These are phyloP conservation scores for Cucurbitaria berberidis DNA, from an alignment of 2,329 filamentous ascomycete species.

Conservation along the genomic window DNA sequence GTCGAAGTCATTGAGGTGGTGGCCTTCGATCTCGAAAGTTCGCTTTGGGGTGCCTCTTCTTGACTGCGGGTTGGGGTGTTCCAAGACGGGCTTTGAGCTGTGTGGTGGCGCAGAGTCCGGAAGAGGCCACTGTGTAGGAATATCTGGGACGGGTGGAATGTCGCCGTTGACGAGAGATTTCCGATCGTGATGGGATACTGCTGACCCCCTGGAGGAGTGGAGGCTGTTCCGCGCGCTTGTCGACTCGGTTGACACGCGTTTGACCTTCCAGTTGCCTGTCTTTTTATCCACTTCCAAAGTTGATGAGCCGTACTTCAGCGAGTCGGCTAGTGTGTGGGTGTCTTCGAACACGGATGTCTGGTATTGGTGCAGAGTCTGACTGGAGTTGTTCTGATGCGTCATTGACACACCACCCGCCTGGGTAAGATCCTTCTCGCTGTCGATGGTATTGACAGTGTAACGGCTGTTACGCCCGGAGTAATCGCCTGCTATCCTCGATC, in stretches of 20 bases:
- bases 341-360: conserved; percentile 41
- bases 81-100: conserved; percentile 15
- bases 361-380: conserved; percentile 38
- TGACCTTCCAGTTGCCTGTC: conserved; percentile 43
- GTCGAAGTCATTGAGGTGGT: conserved; percentile 25
- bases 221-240: conserved; percentile 15
- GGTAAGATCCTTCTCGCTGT: conserved; percentile 32
- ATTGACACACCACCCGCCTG: conserved; percentile 14
- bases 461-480: conserved; percentile 30
- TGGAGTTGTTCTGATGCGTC: conserved; percentile 25
- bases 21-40: conserved; percentile 22
- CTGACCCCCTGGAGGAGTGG: conserved; percentile 18
- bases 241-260: conserved; percentile 30
- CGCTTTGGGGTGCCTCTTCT: conserved; percentile 12
- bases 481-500: conserved; percentile 58
- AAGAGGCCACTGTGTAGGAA: conserved; percentile 35
- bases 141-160: conserved; percentile 34
- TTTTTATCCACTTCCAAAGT: conserved; percentile 41
- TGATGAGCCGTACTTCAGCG: conserved; percentile 38
- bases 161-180: conserved; percentile 18
- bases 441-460: conserved; percentile 25
- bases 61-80: conserved; percentile 15
- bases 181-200: conserved; percentile 24
- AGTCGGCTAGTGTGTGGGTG: conserved; percentile 41
- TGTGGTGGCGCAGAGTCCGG: conserved; percentile 24